Percentiles rank a stretch among this genome's conserved stretches.
Evolutionary conservation across 306 rosid species (phyloP).

Genomic region (Castanospermum australe): DNA sequence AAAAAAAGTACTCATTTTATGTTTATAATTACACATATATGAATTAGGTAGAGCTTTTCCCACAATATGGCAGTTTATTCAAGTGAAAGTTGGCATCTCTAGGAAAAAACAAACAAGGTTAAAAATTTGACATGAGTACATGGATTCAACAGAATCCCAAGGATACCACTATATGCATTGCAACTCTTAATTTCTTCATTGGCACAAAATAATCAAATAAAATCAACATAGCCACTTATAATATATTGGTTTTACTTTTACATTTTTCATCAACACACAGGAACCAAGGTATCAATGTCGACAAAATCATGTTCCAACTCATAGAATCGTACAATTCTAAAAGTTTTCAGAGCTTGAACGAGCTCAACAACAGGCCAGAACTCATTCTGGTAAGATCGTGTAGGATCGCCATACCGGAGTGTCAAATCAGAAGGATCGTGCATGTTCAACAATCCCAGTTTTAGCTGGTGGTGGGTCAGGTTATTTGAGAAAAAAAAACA

Average conservation of each 20-base stretch:
- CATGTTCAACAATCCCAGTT: too few species aligned
- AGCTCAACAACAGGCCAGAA: too few species aligned
- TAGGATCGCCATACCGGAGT: too few species aligned
- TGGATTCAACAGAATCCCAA: background rate
- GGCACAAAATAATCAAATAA: background rate
- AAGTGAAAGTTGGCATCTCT: background rate
- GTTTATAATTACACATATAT: background rate
- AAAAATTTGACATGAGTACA: background rate
- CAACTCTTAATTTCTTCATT: background rate
- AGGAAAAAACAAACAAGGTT: background rate
- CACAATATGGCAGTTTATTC: background rate
- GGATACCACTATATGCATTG: background rate
- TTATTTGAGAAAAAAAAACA: too few species aligned
- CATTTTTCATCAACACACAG: background rate
- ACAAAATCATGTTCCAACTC: too few species aligned
- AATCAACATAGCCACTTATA: background rate
- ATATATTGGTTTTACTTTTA: background rate
- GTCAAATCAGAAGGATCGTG: too few species aligned
- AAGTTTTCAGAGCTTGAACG: too few species aligned
- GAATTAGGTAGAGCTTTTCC: background rate
- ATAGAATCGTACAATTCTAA: too few species aligned
- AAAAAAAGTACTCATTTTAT: background rate
- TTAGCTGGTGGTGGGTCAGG: too few species aligned
- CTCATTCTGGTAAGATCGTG: too few species aligned
- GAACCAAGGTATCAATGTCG: background rate